Conservation (phyloP, 352 stramenopile species). For the Pythium scleroteichum region DNA sequence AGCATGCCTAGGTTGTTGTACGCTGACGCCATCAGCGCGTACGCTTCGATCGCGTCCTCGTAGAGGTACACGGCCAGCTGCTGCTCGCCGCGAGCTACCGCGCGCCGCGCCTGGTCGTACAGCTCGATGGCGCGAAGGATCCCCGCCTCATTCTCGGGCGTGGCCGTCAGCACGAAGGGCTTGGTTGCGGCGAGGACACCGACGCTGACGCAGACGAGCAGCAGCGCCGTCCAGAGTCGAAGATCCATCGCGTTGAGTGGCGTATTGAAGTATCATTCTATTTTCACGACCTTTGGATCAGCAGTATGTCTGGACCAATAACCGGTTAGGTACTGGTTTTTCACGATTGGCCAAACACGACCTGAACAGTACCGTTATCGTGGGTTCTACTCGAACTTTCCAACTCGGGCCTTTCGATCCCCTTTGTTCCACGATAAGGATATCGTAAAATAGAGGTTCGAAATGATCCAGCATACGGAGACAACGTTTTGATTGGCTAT, state of each 20-base stretch:
- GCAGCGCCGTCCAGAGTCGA: not conserved
- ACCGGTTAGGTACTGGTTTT: slow-evolving; percentile 5
- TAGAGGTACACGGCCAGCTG: slow-evolving; percentile 37
- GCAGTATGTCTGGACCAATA: too few species aligned
- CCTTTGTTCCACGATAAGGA: too few species aligned
- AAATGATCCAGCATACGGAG: too few species aligned
- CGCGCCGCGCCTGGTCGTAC: slow-evolving; percentile 21
- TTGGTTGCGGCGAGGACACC: not conserved
- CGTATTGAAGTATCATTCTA: slow-evolving; percentile 27
- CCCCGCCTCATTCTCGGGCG: slow-evolving; percentile 19
- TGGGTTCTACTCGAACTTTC: too few species aligned
- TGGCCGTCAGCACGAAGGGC: slow-evolving; percentile 11
- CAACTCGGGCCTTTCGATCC: too few species aligned
- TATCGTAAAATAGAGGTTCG: too few species aligned
- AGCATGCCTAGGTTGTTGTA: slow-evolving; percentile 85
- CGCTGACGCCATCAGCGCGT: slow-evolving; percentile 46
- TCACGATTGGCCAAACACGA: slow-evolving; percentile 23
- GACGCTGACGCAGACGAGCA: slow-evolving; percentile 5
- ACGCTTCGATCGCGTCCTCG: slow-evolving; percentile 46
- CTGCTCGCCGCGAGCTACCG: slow-evolving; percentile 10
- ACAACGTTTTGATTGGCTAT: too few species aligned
- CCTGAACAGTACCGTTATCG: not conserved
- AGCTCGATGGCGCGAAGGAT: slow-evolving; percentile 7
- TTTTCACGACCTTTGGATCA: slow-evolving; percentile 20
- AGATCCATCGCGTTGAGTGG: too few species aligned